Conservation (phyloP, 2,329 filamentous ascomycete species). For the Seiridium unicorne region DNA sequence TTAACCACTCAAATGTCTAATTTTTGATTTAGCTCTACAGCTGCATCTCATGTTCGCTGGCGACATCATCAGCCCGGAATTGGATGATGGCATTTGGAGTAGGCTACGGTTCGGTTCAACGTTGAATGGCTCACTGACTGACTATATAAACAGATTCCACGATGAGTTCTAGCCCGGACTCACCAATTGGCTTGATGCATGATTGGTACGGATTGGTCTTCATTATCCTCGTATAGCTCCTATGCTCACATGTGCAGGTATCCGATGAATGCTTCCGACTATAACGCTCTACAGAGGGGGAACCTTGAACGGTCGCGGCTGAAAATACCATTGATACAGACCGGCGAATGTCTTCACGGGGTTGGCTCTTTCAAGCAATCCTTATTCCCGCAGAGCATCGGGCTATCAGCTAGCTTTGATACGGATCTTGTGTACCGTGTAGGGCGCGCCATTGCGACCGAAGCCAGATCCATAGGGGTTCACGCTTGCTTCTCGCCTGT, state of each 20-base stretch:
- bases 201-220: constrained; percentile 29
- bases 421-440: constrained; percentile 38
- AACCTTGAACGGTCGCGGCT: constrained; percentile 34
- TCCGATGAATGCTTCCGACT: constrained; percentile 37
- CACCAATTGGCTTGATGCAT: constrained; percentile 39
- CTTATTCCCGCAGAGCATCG: constrained; percentile 41
- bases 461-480: constrained; percentile 42
- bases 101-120: neutral
- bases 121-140: neutral
- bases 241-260: constrained; percentile 25
- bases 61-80: constrained; percentile 36
- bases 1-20: too few relatives aligned
- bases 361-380: constrained; percentile 44
- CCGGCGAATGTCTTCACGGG: constrained; percentile 42
- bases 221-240: neutral
- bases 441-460: constrained; percentile 38
- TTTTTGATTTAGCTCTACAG: constrained; percentile 29
- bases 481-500: constrained; percentile 43
- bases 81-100: constrained; percentile 37
- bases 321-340: constrained; percentile 39
- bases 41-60: constrained; percentile 42
- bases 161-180: constrained; percentile 33
- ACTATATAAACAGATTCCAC: constrained; percentile 22
- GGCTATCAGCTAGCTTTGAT: constrained; percentile 40
- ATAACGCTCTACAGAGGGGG: constrained; percentile 37